Evolutionary conservation across 768 basidiomycete genomes (phyloP).

Genomic region (Leucosporidium yakuticum): DNA sequence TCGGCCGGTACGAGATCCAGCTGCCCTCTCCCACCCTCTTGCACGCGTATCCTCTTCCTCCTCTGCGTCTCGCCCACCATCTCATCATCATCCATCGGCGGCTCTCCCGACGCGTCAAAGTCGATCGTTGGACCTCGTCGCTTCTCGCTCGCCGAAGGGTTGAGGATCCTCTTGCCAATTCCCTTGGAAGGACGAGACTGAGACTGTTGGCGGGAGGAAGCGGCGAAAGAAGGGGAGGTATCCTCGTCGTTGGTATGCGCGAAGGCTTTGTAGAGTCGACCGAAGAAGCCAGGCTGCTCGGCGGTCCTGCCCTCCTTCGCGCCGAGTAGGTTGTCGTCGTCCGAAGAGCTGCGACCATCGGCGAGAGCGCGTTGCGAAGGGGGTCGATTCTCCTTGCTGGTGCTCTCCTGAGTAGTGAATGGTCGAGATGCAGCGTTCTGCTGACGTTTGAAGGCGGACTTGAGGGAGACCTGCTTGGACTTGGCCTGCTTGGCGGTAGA

Average conservation of each 20-base stretch:
- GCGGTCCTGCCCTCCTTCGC: background rate
- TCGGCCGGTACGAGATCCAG: background rate
- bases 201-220: too few relatives aligned
- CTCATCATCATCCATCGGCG: background rate
- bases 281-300: background rate
- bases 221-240: too few relatives aligned
- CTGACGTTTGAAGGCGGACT: background rate
- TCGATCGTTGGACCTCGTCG: conserved; percentile 2
- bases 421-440: background rate
- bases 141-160: background rate
- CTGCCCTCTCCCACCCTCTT: background rate
- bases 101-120: conserved; percentile 1
- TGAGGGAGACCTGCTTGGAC: background rate
- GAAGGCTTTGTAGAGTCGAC: background rate
- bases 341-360: background rate
- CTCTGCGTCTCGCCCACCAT: background rate
- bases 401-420: too few relatives aligned
- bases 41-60: background rate
- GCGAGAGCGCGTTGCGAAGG: too few relatives aligned
- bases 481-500: conserved; percentile 1
- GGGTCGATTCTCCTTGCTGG: too few relatives aligned
- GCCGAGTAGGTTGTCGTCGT: background rate
- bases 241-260: background rate
- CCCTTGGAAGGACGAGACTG: too few relatives aligned
- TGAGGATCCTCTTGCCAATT: background rate